A percentile compares a stretch with the other conserved stretches of the same genome.
Conservation (phyloP, 306 rosid genomes). For the Prunus fruticosa region DNA sequence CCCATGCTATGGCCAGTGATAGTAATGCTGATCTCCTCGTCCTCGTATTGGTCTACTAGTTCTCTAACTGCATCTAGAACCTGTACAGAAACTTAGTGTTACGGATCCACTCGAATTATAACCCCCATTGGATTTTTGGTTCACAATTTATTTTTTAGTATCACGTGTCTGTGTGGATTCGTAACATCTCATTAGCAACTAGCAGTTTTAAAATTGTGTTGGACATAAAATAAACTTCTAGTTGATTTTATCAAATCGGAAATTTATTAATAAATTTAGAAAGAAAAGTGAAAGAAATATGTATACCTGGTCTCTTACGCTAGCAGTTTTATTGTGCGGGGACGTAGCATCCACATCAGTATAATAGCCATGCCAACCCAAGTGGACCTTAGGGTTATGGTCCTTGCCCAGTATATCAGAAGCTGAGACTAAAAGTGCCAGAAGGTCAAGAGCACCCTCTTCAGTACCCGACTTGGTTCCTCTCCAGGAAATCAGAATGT, state of each 20-base stretch:
- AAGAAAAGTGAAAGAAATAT: too few species aligned
- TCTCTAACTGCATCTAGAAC: neutral
- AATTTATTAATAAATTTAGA: too few species aligned
- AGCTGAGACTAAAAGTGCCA: neutral
- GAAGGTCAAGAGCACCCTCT: conserved; percentile 39
- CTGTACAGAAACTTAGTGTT: neutral
- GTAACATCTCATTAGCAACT: too few species aligned
- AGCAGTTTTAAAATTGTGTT: too few species aligned
- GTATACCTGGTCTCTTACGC: conserved; percentile 19
- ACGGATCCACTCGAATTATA: neutral
- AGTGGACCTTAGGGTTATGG: conserved; percentile 4
- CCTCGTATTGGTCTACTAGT: neutral
- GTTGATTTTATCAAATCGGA: too few species aligned
- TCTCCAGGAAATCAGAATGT: conserved; percentile 69
- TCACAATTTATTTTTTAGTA: too few species aligned
- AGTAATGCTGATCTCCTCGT: conserved; percentile 15
- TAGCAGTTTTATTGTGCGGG: neutral
- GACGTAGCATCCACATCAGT: neutral
- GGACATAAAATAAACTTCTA: too few species aligned
- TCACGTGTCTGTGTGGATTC: too few species aligned
- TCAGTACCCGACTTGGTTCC: conserved; percentile 42
- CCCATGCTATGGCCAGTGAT: conserved; percentile 18
- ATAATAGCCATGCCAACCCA: conserved; percentile 9
- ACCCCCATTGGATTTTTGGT: too few species aligned
- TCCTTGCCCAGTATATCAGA: neutral